Base-by-base conservation (phyloP, 1,139 yeast genomes). In the Lodderomyces parapsilosis region DNA sequence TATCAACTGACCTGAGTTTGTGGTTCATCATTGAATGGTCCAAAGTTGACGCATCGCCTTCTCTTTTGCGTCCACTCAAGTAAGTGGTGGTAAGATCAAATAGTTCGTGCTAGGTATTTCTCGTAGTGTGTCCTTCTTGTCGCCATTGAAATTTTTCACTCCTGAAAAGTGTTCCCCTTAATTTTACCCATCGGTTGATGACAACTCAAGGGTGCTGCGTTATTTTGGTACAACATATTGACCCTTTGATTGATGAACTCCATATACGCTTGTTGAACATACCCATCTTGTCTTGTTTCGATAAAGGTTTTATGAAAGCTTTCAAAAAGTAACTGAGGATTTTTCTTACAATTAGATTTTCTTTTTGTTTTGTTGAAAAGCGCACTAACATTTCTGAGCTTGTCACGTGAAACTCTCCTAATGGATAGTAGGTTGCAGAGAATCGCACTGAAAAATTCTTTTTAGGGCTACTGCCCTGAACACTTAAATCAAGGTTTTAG, bases 281-380 rank as follows among this genome's bases (percentile, higher is more conserved):
- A 48, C 51, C 70, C 70, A 65, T 65, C 62, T 54, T 62, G 66
- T 54, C 64, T 59, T 52, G 50, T 32, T 17, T 19, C 36, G 27
- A 30, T 30, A 30, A 30, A 30, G 33, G 33, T 30, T 15, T 15
- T 30, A 30, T 15, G 11, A 19, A n/a, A 27, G 15, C 31, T 27
- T 27, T 13, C 31, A 13, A 30, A 30, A 30, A 30, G 18, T 11
- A 15, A 13, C 15, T 6, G 33, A 30, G 18, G 33, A 15, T 30
- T 30, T 30, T 30, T 30, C 33, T 30, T 19, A 14, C 33, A 15
- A 30, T 4, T 30, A 30, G 33, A 30, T 30, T 30, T 30, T 30
- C 15, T 19, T 15, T 15, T 15, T 11, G 6, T 30, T 15, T 30
- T 30, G 33, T 30, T 30, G 33, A 30, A 30, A 19, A 8, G 33